Evolutionary conservation across 139 green algal genomes (phyloP).

Genomic region (Chlamydomonas incerta): DNA sequence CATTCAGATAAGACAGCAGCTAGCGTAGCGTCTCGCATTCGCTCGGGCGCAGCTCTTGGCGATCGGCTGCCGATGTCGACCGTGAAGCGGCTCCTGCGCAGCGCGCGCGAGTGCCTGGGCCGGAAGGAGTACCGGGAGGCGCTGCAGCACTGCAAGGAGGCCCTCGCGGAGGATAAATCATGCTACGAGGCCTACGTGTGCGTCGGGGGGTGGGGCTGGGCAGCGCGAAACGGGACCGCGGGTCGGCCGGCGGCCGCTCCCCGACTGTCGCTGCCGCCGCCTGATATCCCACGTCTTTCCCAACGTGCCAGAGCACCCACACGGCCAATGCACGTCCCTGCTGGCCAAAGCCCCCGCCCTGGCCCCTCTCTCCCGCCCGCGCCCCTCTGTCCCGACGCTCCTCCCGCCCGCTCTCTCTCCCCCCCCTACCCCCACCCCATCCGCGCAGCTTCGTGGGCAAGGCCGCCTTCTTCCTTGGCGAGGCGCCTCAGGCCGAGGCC

Average conservation of each 20-base stretch:
- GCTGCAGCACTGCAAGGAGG: constrained; percentile 71
- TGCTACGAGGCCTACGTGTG: constrained; percentile 77
- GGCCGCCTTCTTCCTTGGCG: constrained; percentile 66
- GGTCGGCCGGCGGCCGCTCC: no score
- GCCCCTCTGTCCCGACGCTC: no score
- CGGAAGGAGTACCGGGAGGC: constrained; percentile 58
- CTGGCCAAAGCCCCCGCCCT: no score
- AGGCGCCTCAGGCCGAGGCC: constrained; percentile 64
- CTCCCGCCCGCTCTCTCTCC: no score
- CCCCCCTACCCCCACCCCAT: no score
- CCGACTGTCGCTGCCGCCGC: no score
- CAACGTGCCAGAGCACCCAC: no score
- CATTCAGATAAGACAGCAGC: no score
- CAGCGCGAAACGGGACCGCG: neutral
- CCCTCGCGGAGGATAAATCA: constrained; percentile 60
- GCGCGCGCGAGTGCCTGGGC: constrained; percentile 51
- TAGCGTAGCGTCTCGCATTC: no score
- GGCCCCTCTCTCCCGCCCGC: no score
- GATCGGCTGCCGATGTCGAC: neutral
- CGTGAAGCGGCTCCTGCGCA: constrained; percentile 51
- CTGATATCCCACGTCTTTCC: no score
- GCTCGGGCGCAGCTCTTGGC: neutral
- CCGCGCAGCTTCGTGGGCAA: constrained; percentile 72
- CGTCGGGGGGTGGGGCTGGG: constrained; percentile 11
- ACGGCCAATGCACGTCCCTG: no score